Evolutionary conservation across 768 basidiomycete species (phyloP).

Genomic region (Naganishia onofrii): DNA sequence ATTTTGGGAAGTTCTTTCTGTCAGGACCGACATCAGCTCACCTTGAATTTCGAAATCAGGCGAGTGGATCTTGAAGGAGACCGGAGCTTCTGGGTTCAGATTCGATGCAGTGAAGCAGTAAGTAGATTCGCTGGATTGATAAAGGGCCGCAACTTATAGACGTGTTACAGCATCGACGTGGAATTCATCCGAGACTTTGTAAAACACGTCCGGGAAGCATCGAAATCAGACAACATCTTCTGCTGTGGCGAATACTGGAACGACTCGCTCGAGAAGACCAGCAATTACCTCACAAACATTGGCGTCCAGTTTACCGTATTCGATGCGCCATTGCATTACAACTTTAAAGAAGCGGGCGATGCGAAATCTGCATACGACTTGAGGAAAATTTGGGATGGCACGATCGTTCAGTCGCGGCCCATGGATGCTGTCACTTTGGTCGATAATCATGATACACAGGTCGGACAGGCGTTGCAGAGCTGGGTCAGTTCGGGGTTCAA

Average conservation of each 20-base stretch:
- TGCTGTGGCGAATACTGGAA: conserved; percentile 80
- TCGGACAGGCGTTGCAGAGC: conserved; percentile 53
- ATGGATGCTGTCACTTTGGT: conserved; percentile 65
- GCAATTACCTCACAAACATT: conserved; percentile 37
- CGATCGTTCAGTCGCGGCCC: conserved; percentile 67
- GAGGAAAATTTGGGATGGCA: conserved; percentile 66
- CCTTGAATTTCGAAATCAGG: conserved; percentile 37
- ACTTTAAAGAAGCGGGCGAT: conserved; percentile 74
- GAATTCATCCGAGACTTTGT: conserved; percentile 54
- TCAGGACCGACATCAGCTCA: conserved; percentile 57
- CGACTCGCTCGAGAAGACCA: conserved; percentile 56
- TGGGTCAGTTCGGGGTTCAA: conserved; percentile 54
- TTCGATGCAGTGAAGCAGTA: conserved; percentile 85
- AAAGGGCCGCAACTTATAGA: no score
- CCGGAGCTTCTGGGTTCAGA: conserved; percentile 65
- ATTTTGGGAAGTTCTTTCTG: no score
- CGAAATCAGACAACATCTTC: conserved; percentile 60
- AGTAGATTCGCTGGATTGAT: neutral
- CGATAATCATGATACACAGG: conserved; percentile 53
- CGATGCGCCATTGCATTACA: conserved; percentile 83
- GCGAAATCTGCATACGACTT: conserved; percentile 69
- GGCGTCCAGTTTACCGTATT: conserved; percentile 74
- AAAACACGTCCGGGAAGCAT: conserved; percentile 53
- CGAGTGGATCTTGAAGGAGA: conserved; percentile 66
- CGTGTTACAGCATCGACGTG: conserved; percentile 57